phyloP scores from a whole-genome alignment of 305 asterid genomes.

The Solanum hybrid region DNA sequence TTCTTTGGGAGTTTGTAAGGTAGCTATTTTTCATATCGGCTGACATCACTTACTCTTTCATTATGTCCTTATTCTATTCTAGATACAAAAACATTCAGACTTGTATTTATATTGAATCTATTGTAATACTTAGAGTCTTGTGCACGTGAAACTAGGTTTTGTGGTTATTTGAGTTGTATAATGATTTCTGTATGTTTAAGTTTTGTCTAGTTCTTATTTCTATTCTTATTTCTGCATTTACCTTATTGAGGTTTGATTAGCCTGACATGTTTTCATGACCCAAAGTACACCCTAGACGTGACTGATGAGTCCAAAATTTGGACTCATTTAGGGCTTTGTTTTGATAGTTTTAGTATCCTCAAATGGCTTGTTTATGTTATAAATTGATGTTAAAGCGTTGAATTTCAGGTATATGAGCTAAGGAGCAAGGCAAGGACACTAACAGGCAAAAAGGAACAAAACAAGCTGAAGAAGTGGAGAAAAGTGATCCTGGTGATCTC shows the following conservation, averaged over 20 bases:
- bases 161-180: neutral
- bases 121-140: neutral
- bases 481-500: too few species aligned
- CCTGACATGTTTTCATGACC: neutral
- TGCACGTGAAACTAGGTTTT: neutral
- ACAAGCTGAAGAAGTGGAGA: too few species aligned
- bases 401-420: too few species aligned
- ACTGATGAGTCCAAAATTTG: too few species aligned
- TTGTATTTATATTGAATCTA: neutral
- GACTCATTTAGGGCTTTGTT: too few species aligned
- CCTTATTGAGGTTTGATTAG: neutral
- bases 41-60: neutral
- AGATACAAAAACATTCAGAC: neutral
- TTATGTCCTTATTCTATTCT: neutral
- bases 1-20: neutral
- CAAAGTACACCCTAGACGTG: too few species aligned
- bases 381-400: too few species aligned
- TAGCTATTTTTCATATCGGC: neutral
- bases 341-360: too few species aligned
- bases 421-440: too few species aligned
- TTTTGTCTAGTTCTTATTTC: neutral
- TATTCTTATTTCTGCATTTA: neutral
- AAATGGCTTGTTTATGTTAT: too few species aligned
- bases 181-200: neutral
- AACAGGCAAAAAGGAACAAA: too few species aligned